Conservation (phyloP, 257 asterid genomes). For the Capsicum baccatum region DNA sequence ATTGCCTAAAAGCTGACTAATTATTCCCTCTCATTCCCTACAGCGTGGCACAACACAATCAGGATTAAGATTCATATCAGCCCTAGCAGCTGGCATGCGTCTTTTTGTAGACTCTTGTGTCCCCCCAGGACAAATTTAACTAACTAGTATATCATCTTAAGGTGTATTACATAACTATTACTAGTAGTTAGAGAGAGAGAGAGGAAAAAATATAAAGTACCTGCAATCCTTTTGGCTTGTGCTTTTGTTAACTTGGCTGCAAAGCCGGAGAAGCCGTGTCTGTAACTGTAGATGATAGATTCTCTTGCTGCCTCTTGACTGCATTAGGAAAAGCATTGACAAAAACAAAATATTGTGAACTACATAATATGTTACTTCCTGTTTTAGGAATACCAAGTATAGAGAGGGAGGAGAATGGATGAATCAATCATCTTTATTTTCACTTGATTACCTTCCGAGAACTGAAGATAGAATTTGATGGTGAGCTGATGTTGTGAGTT, state of each 20-base stretch:
- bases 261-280: constrained; percentile 63
- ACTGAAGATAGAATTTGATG: constrained; percentile 49
- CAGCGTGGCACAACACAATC: too few species aligned
- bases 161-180: background rate
- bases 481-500: constrained; percentile 48
- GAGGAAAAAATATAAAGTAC: constrained; percentile 17
- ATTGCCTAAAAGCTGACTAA: too few species aligned
- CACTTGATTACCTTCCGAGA: constrained; percentile 47
- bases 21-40: too few species aligned
- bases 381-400: background rate
- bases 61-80: too few species aligned
- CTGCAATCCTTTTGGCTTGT: constrained; percentile 48
- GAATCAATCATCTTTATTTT: background rate
- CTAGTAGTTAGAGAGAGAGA: background rate
- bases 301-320: constrained; percentile 49
- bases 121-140: too few species aligned
- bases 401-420: background rate
- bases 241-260: constrained; percentile 56
- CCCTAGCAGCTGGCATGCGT: too few species aligned
- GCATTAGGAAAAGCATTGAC: constrained; percentile 28
- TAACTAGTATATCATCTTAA: background rate
- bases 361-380: background rate
- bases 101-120: too few species aligned
- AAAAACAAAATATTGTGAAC: background rate
- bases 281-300: constrained; percentile 60